A percentile compares a stretch with the other conserved stretches of the same genome.
phyloP scores from a whole-genome alignment of 2,329 filamentous ascomycete species.

The Ophiocordyceps camponoti-saundersi region DNA sequence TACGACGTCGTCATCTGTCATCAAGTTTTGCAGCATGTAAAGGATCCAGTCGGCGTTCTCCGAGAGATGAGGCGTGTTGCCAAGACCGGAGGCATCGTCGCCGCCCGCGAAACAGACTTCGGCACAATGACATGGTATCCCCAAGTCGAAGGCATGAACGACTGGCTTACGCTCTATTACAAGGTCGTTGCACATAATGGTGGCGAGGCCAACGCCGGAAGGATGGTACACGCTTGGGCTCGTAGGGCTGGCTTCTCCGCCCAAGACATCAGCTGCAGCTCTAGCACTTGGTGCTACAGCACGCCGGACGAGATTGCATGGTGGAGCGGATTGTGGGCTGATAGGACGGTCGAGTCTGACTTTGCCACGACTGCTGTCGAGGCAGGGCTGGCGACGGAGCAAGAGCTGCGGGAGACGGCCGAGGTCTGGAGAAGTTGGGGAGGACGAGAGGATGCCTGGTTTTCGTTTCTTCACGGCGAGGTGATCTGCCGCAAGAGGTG shows the following conservation, averaged over 20 bases:
- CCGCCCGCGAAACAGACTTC: slow-evolving; percentile 9
- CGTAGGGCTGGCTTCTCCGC: slow-evolving; percentile 6
- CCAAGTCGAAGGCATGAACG: slow-evolving; percentile 5
- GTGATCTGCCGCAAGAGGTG: slow-evolving; percentile 4
- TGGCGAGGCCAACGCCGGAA: slow-evolving; percentile 7
- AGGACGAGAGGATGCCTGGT: slow-evolving; percentile 4
- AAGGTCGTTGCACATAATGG: slow-evolving; percentile 5
- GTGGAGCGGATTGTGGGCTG: slow-evolving; percentile 8
- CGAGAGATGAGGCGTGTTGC: slow-evolving; percentile 22
- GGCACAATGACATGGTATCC: slow-evolving; percentile 9
- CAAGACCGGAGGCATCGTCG: slow-evolving; percentile 22
- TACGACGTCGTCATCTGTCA: slow-evolving; percentile 23
- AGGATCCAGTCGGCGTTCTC: slow-evolving; percentile 14
- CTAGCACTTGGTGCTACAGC: slow-evolving; percentile 8
- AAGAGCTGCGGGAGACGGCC: slow-evolving; percentile 6
- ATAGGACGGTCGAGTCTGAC: slow-evolving; percentile 5
- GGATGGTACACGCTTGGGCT: slow-evolving; percentile 8
- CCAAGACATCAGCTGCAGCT: slow-evolving; percentile 3
- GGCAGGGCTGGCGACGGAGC: slow-evolving; percentile 4
- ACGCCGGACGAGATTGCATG: slow-evolving; percentile 5
- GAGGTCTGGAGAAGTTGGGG: slow-evolving; percentile 3
- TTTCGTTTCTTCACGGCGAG: slow-evolving; percentile 4
- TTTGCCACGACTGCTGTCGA: slow-evolving; percentile 6
- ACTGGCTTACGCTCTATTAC: slow-evolving; percentile 6
- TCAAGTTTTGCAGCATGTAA: slow-evolving; percentile 22